phyloP scores from a whole-genome alignment of 768 basidiomycete genomes.

The Candolleomyces aberdarensis region DNA sequence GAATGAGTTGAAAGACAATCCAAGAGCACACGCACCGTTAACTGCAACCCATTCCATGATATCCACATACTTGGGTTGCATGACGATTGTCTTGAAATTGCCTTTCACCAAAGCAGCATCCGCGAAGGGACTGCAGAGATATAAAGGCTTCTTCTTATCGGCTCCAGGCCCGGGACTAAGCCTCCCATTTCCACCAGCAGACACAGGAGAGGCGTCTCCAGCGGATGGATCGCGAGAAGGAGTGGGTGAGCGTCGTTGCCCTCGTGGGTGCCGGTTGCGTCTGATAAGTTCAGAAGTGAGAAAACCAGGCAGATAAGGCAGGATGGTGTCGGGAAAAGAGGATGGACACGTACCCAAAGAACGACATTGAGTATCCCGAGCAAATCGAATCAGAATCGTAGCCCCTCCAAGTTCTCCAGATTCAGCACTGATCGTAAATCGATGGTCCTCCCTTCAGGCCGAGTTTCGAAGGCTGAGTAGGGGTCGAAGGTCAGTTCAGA shows the following conservation, averaged over 20 bases:
- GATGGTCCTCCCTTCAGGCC: background rate
- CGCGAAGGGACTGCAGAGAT: slow-evolving; percentile 93
- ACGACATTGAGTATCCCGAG: slow-evolving; percentile 2
- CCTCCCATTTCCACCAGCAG: background rate
- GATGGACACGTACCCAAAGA: slow-evolving; percentile 4
- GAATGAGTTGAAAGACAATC: background rate
- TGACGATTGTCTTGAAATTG: slow-evolving; percentile 97
- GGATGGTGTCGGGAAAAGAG: background rate
- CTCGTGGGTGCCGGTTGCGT: slow-evolving; percentile 7
- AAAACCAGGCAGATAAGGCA: background rate
- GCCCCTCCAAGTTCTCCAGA: no score
- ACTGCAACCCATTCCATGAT: slow-evolving; percentile 94
- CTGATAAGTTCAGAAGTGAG: background rate
- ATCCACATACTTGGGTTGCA: slow-evolving; percentile 95
- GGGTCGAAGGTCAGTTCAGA: background rate
- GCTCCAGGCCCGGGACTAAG: slow-evolving; percentile 25
- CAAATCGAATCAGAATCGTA: no score
- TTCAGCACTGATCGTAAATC: background rate
- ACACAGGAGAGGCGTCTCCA: background rate
- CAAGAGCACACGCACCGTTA: slow-evolving; percentile 49
- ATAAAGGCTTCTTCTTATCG: slow-evolving; percentile 38
- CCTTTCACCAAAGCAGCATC: slow-evolving; percentile 96
- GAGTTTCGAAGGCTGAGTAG: no score
- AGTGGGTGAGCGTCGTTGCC: slow-evolving; percentile 5
- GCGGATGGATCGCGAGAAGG: slow-evolving; percentile 4